These are phyloP conservation scores for Elsinoe ampelina DNA, from an alignment of 2,329 filamentous ascomycete species.

Conservation along the genomic window DNA sequence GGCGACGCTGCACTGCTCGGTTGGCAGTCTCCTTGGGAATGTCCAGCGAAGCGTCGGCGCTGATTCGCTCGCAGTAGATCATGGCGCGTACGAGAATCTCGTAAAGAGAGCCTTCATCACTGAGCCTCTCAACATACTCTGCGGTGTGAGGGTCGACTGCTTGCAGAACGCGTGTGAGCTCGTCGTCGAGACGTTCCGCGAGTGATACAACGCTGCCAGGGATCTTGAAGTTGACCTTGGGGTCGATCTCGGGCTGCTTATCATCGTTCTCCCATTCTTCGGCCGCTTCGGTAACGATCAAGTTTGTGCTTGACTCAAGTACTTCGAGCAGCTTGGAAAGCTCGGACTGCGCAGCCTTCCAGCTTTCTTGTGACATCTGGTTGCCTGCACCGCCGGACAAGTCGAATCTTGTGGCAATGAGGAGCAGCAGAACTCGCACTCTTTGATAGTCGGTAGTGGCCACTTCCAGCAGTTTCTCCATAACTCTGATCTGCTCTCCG, in stretches of 20 bases:
- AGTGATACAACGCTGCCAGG: constrained; percentile 92
- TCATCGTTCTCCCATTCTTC: constrained; percentile 99
- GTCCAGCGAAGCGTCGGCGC: constrained; percentile 60
- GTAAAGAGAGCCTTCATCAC: constrained; percentile 84
- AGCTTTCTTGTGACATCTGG: constrained; percentile 91
- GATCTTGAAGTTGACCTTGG: constrained; percentile 76
- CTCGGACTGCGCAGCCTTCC: constrained; percentile 89
- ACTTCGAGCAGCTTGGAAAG: constrained; percentile 67
- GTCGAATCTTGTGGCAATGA: constrained; percentile 92
- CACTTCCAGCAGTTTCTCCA: constrained; percentile 93
- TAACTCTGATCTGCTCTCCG: constrained; percentile 85
- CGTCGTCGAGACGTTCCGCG: constrained; percentile 89
- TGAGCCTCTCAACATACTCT: constrained; percentile 92
- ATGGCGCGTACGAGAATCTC: constrained; percentile 81
- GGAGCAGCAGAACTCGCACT: constrained; percentile 80
- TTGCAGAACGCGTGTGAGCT: constrained; percentile 93
- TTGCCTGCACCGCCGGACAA: constrained; percentile 67
- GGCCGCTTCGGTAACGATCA: constrained; percentile 79
- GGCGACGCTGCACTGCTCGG: constrained; percentile 81
- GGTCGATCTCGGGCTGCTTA: constrained; percentile 66
- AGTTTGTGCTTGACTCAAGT: constrained; percentile 68
- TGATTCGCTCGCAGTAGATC: constrained; percentile 78
- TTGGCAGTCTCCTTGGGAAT: constrained; percentile 80
- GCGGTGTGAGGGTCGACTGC: constrained; percentile 97
- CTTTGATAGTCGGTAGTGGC: constrained; percentile 85